Base-by-base conservation (phyloP, 345 rosid genomes). In the Rhizophora apiculata region DNA sequence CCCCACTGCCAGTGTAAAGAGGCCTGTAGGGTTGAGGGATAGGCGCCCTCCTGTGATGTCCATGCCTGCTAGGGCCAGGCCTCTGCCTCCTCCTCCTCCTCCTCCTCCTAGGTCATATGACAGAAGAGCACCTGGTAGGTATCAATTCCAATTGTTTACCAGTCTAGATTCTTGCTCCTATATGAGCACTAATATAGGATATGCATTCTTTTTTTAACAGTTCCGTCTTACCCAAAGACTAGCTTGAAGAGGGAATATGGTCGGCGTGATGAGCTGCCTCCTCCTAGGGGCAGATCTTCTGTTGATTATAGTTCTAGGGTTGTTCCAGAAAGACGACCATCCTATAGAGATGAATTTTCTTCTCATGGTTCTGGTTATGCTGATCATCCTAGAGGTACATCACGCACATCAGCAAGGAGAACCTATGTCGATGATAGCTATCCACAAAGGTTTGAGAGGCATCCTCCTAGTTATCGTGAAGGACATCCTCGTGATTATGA, bases 401-500 rank as follows among this genome's bases (percentile, higher is more conserved):
- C 93, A 71, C 93, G 92, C 59, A 58, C 89, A 72, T 82, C 86
- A 43, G 76, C 85, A 67, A 86, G 96, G 86, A 88, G 99, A 81
- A 80, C 93, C 3, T 92, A 84, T 76, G 86, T 73, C 6, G 98
- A 90, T 78, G 98, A 92, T 80, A 81, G 81, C 64, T 92, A 90
- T 70, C 78, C 76, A 52, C 92, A 88, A 43, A 90, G 96, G 83
- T 86, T 82, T 69, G 98, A 95, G 69, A 88, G 99, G 77, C 91
- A 89, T 20, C 86, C 88, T 80, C 80, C 85, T 67, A 85, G 83
- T 78, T 95, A 87, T 68, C 86, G 85, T 63, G 98, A 92, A 73
- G 89, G 86, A 20, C 91, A 87, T 75, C 76, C 82, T 26, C 96
- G 96, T 79, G 98, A 86, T 74, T 95, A 92, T 80, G 98, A 88